These are phyloP conservation scores for Pinus albicaulis DNA, from an alignment of 75 land plant genomes.

Conservation along the genomic window DNA sequence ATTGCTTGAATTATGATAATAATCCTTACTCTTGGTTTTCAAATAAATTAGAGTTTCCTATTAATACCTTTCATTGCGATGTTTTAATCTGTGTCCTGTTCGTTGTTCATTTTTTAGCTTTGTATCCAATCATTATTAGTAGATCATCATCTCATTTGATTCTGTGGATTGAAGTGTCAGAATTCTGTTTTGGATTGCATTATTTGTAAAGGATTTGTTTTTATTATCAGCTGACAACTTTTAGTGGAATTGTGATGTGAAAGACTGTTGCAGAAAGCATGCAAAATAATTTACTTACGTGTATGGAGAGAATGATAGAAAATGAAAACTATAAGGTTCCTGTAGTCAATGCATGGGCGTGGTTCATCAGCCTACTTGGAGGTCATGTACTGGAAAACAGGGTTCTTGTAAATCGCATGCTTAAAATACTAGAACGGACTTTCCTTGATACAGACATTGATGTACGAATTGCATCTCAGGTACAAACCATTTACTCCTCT, in stretches of 20 bases:
- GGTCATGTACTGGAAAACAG: constrained; percentile 9
- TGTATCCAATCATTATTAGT: background rate
- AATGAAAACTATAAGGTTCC: constrained; percentile 6
- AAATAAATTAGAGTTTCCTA: background rate
- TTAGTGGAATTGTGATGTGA: background rate
- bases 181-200: background rate
- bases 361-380: constrained; percentile 4
- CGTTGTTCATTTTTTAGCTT: background rate
- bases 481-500: background rate
- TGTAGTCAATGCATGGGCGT: constrained; percentile 2
- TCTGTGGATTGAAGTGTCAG: background rate
- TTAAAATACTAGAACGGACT: constrained; percentile 9
- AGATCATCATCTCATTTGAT: background rate
- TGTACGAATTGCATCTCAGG: constrained; percentile 10
- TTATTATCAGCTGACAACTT: constrained; percentile 1
- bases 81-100: background rate
- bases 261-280: constrained; percentile 8
- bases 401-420: constrained; percentile 3
- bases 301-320: constrained; percentile 4
- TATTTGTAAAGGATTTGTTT: background rate
- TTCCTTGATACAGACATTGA: constrained; percentile 11
- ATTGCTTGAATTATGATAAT: background rate
- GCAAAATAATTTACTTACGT: background rate
- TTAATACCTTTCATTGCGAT: background rate
- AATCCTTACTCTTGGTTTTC: background rate